Conservation (phyloP, 2,329 filamentous ascomycete genomes). For the Diaporthe citrichinensis region DNA sequence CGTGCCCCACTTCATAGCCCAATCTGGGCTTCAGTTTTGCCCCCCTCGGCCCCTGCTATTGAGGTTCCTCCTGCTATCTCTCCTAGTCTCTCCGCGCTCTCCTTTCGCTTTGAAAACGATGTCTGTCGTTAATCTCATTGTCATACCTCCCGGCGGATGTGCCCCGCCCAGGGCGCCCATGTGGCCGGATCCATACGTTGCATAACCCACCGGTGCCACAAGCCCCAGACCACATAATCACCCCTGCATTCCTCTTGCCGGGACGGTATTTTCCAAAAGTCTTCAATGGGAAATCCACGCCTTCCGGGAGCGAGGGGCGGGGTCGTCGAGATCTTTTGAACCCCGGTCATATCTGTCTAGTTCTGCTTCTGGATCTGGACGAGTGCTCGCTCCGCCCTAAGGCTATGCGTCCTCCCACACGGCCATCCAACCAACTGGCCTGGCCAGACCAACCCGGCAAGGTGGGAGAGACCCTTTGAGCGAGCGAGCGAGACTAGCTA, state of each 20-base stretch:
- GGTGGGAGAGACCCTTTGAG: slow-evolving; percentile 8
- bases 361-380: slow-evolving; percentile 5
- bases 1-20: slow-evolving; percentile 31
- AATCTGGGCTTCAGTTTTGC: slow-evolving; percentile 23
- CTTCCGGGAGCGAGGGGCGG: slow-evolving; percentile 31
- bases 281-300: slow-evolving; percentile 18
- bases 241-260: slow-evolving; percentile 41
- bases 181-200: slow-evolving; percentile 30
- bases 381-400: slow-evolving; percentile 32
- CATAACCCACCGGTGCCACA: slow-evolving; percentile 23
- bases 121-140: slow-evolving; percentile 58
- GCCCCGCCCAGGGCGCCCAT: slow-evolving; percentile 36
- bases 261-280: slow-evolving; percentile 22
- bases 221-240: slow-evolving; percentile 29
- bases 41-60: slow-evolving; percentile 19
- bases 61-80: slow-evolving; percentile 34
- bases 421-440: slow-evolving; percentile 9
- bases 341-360: slow-evolving; percentile 23
- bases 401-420: slow-evolving; percentile 37
- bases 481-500: slow-evolving; percentile 7
- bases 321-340: slow-evolving; percentile 27
- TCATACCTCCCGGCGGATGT: slow-evolving; percentile 52
- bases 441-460: background rate
- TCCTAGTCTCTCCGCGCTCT: slow-evolving; percentile 39
- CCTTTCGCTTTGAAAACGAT: slow-evolving; percentile 41